Conservation (phyloP, 1,139 yeast genomes). For the Sugiyamaella pinicola region DNA sequence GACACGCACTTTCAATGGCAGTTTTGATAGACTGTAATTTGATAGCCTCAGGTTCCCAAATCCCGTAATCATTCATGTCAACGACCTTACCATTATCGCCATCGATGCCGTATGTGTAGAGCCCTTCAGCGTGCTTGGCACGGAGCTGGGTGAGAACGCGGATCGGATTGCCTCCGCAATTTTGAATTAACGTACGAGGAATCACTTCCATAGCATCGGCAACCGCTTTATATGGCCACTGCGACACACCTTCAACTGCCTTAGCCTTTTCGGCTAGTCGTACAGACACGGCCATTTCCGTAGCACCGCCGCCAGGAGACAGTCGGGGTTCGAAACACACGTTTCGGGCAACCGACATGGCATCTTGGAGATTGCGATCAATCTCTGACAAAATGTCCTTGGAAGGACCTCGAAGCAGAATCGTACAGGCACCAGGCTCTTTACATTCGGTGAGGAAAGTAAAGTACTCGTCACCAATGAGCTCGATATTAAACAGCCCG, state of each 20-base stretch:
- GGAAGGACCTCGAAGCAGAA: constrained; percentile 91
- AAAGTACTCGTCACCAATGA: constrained; percentile 97
- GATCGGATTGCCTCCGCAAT: constrained; percentile 97
- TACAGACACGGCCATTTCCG: constrained; percentile 97
- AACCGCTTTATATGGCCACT: constrained; percentile 98
- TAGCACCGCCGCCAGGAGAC: constrained; percentile 99
- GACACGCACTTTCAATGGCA: constrained; percentile 94
- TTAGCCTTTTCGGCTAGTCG: constrained; percentile 88
- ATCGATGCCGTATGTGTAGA: constrained; percentile 82
- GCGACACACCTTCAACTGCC: constrained; percentile 90
- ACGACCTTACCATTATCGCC: constrained; percentile 94
- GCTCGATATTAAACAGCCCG: constrained; percentile 88
- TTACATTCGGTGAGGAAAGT: constrained; percentile 80
- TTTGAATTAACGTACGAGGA: constrained; percentile 94
- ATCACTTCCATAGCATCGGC: constrained; percentile 98
- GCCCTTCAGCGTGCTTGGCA: constrained; percentile 93
- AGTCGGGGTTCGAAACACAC: constrained; percentile 93
- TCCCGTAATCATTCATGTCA: constrained; percentile 93
- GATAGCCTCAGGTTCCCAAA: constrained; percentile 99
- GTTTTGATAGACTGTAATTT: constrained; percentile 96
- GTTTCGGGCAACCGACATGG: constrained; percentile 97
- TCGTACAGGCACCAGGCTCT: constrained; percentile 91
- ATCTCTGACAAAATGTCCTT: constrained; percentile 95
- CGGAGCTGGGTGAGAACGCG: constrained; percentile 85
- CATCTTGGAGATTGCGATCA: constrained; percentile 96